Percentiles rank a stretch among this genome's conserved stretches.
phyloP scores from a whole-genome alignment of 176 grass and related monocot species.

The Ampelocalamus luodianensis region DNA sequence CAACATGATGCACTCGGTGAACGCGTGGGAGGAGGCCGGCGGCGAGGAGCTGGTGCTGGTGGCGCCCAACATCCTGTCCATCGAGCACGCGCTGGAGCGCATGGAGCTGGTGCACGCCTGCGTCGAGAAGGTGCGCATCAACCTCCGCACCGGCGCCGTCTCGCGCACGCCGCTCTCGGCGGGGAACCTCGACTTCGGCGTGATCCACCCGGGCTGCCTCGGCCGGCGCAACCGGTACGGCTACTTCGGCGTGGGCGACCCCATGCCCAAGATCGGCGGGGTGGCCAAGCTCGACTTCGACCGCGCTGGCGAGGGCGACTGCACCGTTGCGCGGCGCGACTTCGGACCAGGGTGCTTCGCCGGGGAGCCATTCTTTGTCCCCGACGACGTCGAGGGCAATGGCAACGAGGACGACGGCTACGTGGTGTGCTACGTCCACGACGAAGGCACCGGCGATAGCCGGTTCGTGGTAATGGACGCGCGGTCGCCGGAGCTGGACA shows the following conservation, averaged over 20 bases:
- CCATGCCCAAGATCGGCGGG: conserved; percentile 76
- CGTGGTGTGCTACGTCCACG: conserved; percentile 84
- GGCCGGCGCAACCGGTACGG: conserved; percentile 78
- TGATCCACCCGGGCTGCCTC: conserved; percentile 70
- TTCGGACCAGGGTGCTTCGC: conserved; percentile 71
- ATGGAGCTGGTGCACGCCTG: conserved; percentile 71
- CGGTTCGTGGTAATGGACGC: conserved; percentile 88
- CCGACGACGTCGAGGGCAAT: conserved; percentile 44
- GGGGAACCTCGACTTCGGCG: conserved; percentile 73
- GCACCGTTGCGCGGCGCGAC: conserved; percentile 66
- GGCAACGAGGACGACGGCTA: conserved; percentile 84
- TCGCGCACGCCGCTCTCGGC: conserved; percentile 72
- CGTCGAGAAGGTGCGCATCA: conserved; percentile 84
- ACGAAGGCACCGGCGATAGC: conserved; percentile 64
- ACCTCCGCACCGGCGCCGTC: conserved; percentile 66
- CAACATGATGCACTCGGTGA: conserved; percentile 84
- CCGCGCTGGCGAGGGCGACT: conserved; percentile 61
- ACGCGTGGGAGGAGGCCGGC: conserved; percentile 83
- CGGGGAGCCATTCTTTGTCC: conserved; percentile 77
- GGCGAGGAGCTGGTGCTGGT: conserved; percentile 68
- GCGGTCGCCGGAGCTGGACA: conserved; percentile 58
- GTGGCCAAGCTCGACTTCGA: conserved; percentile 78
- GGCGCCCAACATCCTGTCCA: conserved; percentile 81
- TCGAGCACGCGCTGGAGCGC: conserved; percentile 78
- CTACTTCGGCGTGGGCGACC: conserved; percentile 68